phyloP scores from a whole-genome alignment of 2,329 filamentous ascomycete species.

The Cladosporium halotolerans region DNA sequence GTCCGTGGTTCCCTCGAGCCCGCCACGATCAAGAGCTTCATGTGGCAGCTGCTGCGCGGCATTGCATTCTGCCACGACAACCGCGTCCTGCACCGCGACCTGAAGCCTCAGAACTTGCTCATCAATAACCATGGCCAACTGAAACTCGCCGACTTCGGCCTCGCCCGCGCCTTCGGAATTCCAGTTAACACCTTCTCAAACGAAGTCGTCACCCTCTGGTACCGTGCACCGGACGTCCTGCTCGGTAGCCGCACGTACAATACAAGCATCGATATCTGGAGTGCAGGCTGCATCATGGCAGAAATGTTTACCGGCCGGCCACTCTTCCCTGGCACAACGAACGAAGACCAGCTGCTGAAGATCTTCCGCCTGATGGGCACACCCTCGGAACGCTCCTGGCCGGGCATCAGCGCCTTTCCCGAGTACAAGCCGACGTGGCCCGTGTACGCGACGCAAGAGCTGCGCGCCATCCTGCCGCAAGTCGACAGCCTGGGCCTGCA shows the following conservation, averaged over 20 bases:
- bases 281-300: constrained; percentile 97
- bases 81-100: constrained; percentile 85
- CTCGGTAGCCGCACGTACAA: constrained; percentile 94
- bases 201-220: constrained; percentile 96
- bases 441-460: constrained; percentile 86
- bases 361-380: constrained; percentile 99
- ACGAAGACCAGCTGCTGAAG: constrained; percentile 93
- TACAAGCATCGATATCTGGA: constrained; percentile 99
- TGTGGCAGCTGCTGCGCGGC: constrained; percentile 92
- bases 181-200: constrained; percentile 98
- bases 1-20: constrained; percentile 86
- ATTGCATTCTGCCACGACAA: constrained; percentile 99
- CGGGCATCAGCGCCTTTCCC: constrained; percentile 88
- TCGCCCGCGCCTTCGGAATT: constrained; percentile 91
- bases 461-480: constrained; percentile 79
- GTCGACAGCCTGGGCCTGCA: constrained; percentile 85
- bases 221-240: constrained; percentile 90
- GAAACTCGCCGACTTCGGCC: constrained; percentile 90
- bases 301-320: constrained; percentile 98
- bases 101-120: constrained; percentile 93
- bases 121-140: constrained; percentile 88
- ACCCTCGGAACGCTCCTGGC: constrained; percentile 91
- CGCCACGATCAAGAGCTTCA: constrained; percentile 93
- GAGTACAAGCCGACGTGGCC: constrained; percentile 96
- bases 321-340: constrained; percentile 93